phyloP scores from a whole-genome alignment of 768 basidiomycete genomes.

The Trametes coccinea region DNA sequence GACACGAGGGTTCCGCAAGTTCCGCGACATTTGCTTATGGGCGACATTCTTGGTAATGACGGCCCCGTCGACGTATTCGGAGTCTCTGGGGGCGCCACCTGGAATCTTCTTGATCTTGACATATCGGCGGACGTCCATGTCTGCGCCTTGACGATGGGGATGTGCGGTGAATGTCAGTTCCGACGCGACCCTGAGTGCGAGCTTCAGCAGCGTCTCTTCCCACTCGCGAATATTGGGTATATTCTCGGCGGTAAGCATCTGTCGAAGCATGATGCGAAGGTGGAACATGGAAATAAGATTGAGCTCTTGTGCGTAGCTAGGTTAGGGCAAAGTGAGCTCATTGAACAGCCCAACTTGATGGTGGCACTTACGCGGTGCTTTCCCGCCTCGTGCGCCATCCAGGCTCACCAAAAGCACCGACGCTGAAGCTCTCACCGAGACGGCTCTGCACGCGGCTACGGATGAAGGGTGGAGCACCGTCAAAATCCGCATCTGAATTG shows the following conservation, averaged over 20 bases:
- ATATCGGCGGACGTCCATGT: conserved; percentile 92
- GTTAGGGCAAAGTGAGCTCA: conserved; percentile 5
- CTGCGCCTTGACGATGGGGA: conserved; percentile 79
- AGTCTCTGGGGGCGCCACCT: conserved; percentile 87
- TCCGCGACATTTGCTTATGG: conserved; percentile 90
- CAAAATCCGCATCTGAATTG: conserved; percentile 72
- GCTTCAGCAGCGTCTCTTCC: conserved; percentile 79
- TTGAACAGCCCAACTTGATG: not conserved
- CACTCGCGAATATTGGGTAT: conserved; percentile 86
- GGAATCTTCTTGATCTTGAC: conserved; percentile 99
- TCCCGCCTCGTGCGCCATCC: conserved; percentile 88
- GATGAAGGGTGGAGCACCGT: conserved; percentile 74
- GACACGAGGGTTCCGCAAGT: conserved; percentile 82
- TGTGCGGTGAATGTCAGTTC: conserved; percentile 77
- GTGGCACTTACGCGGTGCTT: conserved; percentile 75
- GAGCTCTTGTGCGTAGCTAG: conserved; percentile 79
- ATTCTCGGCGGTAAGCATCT: conserved; percentile 80
- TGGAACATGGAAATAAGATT: conserved; percentile 87
- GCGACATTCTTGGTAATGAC: conserved; percentile 98
- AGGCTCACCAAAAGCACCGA: conserved; percentile 48
- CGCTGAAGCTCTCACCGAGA: conserved; percentile 49
- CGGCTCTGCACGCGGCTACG: conserved; percentile 84
- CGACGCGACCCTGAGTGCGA: conserved; percentile 84
- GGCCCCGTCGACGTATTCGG: conserved; percentile 95
- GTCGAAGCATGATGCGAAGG: conserved; percentile 86